phyloP scores from a whole-genome alignment of 2,329 filamentous ascomycete species.

The Penicillium nordicum region DNA sequence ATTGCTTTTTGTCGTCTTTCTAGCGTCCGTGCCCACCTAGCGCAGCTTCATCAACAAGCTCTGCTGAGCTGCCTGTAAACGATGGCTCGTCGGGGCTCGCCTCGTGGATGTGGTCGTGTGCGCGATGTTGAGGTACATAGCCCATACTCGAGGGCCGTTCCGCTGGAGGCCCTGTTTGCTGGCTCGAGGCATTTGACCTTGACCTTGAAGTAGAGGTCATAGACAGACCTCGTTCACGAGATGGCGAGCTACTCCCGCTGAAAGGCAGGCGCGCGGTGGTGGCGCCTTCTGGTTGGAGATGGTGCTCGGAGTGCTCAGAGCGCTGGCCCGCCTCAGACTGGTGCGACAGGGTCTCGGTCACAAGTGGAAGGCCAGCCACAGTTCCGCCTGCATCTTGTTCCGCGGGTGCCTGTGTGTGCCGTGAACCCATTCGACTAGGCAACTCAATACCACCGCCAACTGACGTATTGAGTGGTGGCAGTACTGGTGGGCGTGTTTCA shows the following conservation, averaged over 20 bases:
- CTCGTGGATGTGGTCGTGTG: slow-evolving; percentile 48
- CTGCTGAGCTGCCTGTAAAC: slow-evolving; percentile 43
- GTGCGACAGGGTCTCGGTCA: slow-evolving; percentile 19
- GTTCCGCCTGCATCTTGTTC: slow-evolving; percentile 14
- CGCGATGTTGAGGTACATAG: slow-evolving; percentile 49
- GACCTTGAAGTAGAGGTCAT: slow-evolving; percentile 39
- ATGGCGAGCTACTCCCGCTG: slow-evolving; percentile 36
- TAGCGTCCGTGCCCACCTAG: slow-evolving; percentile 15
- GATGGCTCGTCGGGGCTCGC: slow-evolving; percentile 37
- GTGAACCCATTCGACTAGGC: slow-evolving; percentile 62
- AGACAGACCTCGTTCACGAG: slow-evolving; percentile 36
- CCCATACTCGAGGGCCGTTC: slow-evolving; percentile 49
- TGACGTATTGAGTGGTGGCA: slow-evolving; percentile 57
- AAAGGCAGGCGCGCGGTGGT: slow-evolving; percentile 43
- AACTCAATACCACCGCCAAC: slow-evolving; percentile 58
- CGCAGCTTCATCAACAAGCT: slow-evolving; percentile 40
- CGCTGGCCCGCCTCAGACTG: slow-evolving; percentile 11
- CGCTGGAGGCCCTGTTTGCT: slow-evolving; percentile 27
- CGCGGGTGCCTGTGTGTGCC: slow-evolving; percentile 47
- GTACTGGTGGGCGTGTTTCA: slow-evolving; percentile 42
- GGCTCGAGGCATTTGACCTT: slow-evolving; percentile 32
- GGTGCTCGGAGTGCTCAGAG: slow-evolving; percentile 10
- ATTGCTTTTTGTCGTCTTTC: neutral
- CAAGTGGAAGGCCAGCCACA: slow-evolving; percentile 16
- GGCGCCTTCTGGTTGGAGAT: slow-evolving; percentile 24